Evolutionary conservation across 305 asterid genomes (phyloP), one percentile per base, ranked within the genome.

Genomic region (Fraxinus dipetala): DNA sequence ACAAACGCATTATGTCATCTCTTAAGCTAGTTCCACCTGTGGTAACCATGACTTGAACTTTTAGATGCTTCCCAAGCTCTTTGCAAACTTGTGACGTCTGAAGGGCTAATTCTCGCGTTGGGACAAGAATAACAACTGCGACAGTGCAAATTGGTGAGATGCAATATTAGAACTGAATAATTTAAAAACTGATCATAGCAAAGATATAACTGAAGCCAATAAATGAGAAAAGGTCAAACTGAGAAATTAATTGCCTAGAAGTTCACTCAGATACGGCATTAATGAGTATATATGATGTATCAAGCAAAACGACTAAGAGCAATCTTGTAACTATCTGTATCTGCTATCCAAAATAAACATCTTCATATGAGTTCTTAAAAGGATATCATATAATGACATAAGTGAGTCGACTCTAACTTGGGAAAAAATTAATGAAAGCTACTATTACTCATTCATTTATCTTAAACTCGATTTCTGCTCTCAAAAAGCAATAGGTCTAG

Each of bases 1-100:
- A 90, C n/a, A 95, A 91, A 73, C 99, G 97, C 98, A 95, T 95
- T 48, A 94, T 95, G 89, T 95, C 99, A 83, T 95, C 99, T 87
- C 89, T 94, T 84, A 95, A 87, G 92, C 99, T 95, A 82, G 99
- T 95, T 81, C 99, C 99, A 79, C 98, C 99, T 2, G 99, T 95
- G 69, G 96, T 92, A 82, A 90, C 99, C 99, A 95, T 95, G 83
- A 94, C 97, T 85, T 91, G 91, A 86, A 95, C 90, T 76, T 95
- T 85, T 79, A 95, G 88, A 87, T 95, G 95, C 88, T 95, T 95
- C 81, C 97, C 99, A 34, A 95, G 95, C 90, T 95, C 99, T 88
- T 95, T 95, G 83, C 99, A 95, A 75, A 94, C 98, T 90, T 94
- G 98, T 81, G 98, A 92, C 30, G 99, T 94, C 86, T 95, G 98